Conservation (phyloP, 225 moss, liverwort and hornwort species). For the Marchantia paleacea region DNA sequence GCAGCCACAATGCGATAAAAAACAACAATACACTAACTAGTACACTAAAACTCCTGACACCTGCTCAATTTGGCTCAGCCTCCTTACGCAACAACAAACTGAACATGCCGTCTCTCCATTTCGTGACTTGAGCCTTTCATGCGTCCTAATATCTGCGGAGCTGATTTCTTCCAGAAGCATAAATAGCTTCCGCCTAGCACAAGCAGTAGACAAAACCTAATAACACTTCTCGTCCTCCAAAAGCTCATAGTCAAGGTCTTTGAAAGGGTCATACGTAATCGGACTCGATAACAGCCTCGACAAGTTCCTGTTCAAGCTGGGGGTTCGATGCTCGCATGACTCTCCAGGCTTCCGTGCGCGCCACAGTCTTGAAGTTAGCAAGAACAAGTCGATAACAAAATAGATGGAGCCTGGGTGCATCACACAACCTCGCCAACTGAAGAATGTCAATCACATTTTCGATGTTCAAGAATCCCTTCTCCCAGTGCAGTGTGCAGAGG, state of each 20-base stretch:
- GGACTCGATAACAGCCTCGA: slow-evolving; percentile 62
- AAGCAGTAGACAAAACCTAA: neutral
- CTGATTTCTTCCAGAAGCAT: neutral
- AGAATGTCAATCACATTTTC: slow-evolving; percentile 68
- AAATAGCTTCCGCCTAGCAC: neutral
- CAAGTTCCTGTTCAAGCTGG: slow-evolving; percentile 66
- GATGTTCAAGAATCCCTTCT: slow-evolving; percentile 48
- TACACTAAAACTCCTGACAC: neutral
- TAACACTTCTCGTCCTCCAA: too few relatives aligned
- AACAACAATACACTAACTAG: neutral
- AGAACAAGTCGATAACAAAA: slow-evolving; percentile 56
- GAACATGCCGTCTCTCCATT: neutral
- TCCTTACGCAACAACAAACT: neutral
- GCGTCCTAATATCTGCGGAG: neutral
- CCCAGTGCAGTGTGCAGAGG: slow-evolving; percentile 53
- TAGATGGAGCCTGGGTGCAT: slow-evolving; percentile 70
- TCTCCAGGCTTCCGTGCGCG: slow-evolving; percentile 74
- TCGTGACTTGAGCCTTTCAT: neutral
- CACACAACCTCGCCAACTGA: slow-evolving; percentile 79
- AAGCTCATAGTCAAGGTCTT: neutral
- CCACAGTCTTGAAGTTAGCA: slow-evolving; percentile 55
- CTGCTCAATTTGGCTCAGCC: neutral
- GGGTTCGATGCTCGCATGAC: slow-evolving; percentile 60
- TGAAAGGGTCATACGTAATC: slow-evolving; percentile 47
- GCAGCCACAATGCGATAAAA: neutral